These are phyloP conservation scores for Colletotrichum magnum DNA, from an alignment of 2,329 filamentous ascomycete genomes.

Conservation along the genomic window DNA sequence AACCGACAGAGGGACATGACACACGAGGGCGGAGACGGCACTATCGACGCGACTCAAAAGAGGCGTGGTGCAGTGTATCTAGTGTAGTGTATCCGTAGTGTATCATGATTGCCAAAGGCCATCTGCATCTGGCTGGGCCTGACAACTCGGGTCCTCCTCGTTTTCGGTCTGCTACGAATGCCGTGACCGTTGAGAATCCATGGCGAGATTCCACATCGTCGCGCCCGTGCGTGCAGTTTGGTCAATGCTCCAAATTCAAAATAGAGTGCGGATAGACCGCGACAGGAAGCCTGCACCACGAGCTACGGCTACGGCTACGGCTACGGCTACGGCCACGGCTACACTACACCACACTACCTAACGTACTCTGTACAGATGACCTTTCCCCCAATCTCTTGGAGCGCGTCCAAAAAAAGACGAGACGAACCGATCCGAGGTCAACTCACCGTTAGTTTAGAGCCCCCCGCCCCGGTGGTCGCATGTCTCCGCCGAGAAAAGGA, in stretches of 20 bases:
- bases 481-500: too few relatives aligned
- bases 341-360: too few relatives aligned
- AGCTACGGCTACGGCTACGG: too few relatives aligned
- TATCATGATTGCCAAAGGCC: too few relatives aligned
- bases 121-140: too few relatives aligned
- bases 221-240: conserved; percentile 14
- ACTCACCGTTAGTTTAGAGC: too few relatives aligned
- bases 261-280: background rate
- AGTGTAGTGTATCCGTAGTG: too few relatives aligned
- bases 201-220: conserved; percentile 5
- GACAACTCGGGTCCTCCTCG: background rate
- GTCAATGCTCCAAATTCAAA: background rate
- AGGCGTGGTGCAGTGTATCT: background rate
- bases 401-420: conserved; percentile 5
- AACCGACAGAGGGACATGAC: conserved; percentile 19
- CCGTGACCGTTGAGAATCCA: background rate
- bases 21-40: conserved; percentile 10
- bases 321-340: too few relatives aligned
- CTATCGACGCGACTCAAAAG: background rate
- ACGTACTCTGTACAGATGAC: too few relatives aligned
- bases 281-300: too few relatives aligned
- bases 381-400: too few relatives aligned
- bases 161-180: background rate
- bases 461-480: too few relatives aligned
- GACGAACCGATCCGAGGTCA: conserved; percentile 10